Percentiles rank a stretch among this genome's conserved stretches.
These are phyloP conservation scores for Melanopsichium pennsylvanicum DNA, from an alignment of 1,284 basidiomycete genomes.

Conservation along the genomic window DNA sequence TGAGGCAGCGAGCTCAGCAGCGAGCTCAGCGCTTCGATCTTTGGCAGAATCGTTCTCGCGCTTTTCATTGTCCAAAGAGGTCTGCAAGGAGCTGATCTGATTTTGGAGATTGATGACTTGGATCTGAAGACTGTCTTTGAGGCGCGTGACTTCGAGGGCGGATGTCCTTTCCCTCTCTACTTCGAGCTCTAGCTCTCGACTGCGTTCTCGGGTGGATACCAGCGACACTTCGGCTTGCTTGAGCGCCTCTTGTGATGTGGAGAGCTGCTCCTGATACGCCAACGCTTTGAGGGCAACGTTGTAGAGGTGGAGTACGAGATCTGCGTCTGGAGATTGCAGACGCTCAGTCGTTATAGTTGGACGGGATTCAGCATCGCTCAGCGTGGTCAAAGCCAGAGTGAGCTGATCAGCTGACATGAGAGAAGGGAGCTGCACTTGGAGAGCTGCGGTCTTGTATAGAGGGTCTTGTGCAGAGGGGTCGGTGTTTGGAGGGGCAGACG, in stretches of 20 bases:
- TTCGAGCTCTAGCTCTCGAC: constrained; percentile 21
- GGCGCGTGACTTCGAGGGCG: constrained; percentile 12
- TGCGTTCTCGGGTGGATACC: constrained; percentile 2
- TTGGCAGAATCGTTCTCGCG: constrained; percentile 37
- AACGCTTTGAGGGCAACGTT: constrained; percentile 24
- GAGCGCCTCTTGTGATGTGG: constrained; percentile 3
- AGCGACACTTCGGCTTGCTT: constrained; percentile 4
- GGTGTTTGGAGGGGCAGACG: not conserved
- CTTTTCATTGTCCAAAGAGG: constrained; percentile 37
- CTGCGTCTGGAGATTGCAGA: constrained; percentile 29
- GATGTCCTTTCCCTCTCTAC: constrained; percentile 13
- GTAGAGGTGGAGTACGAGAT: constrained; percentile 41
- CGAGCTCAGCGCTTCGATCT: constrained; percentile 13
- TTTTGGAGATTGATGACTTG: constrained; percentile 34
- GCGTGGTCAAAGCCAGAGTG: constrained; percentile 16
- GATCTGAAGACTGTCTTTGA: constrained; percentile 36
- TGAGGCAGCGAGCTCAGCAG: constrained; percentile 33
- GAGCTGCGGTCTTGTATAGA: not conserved
- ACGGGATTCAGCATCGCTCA: constrained; percentile 12
- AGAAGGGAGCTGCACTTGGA: constrained; percentile 22
- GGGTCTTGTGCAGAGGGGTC: not conserved
- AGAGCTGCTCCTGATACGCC: constrained; percentile 14
- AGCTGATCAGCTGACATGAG: constrained; percentile 27
- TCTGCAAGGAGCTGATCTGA: constrained; percentile 30
- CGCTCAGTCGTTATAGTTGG: constrained; percentile 17